phyloP scores from a whole-genome alignment of 805 yeast species.

The Cyberlindnera euphorbiae region DNA sequence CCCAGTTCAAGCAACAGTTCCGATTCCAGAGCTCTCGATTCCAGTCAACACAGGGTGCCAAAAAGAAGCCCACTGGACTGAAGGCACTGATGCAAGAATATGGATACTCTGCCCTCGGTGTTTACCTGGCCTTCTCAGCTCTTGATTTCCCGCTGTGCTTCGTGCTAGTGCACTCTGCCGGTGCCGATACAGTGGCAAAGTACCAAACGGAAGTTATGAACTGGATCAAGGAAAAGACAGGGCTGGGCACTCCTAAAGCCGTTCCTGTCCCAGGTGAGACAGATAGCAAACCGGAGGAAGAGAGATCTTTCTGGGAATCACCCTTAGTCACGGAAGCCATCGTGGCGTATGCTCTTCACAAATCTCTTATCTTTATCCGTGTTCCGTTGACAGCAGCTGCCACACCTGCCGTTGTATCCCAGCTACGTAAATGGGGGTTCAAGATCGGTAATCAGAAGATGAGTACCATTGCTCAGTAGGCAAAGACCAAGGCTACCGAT shows the following conservation, averaged over 20 bases:
- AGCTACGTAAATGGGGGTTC: slow-evolving; percentile 74
- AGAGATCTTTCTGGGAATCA: slow-evolving; percentile 22
- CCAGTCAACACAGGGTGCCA: slow-evolving; percentile 8
- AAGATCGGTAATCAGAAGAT: slow-evolving; percentile 55
- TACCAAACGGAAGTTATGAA: slow-evolving; percentile 59
- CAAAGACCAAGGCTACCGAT: slow-evolving; percentile 28
- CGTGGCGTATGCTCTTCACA: slow-evolving; percentile 91
- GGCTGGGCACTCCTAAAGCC: slow-evolving; percentile 38
- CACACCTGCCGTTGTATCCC: slow-evolving; percentile 71
- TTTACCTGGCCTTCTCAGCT: slow-evolving; percentile 66
- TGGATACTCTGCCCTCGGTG: slow-evolving; percentile 88
- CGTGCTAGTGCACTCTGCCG: slow-evolving; percentile 76
- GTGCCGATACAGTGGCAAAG: slow-evolving; percentile 73
- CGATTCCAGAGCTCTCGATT: slow-evolving; percentile 5
- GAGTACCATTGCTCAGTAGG: slow-evolving; percentile 35
- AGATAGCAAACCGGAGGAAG: slow-evolving; percentile 8
- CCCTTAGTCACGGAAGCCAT: slow-evolving; percentile 77
- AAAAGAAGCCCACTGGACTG: slow-evolving; percentile 27
- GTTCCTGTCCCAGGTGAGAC: slow-evolving; percentile 16
- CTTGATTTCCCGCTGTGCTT: slow-evolving; percentile 84
- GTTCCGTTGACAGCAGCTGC: slow-evolving; percentile 89
- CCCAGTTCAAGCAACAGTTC: slow-evolving; percentile 7
- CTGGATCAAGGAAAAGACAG: slow-evolving; percentile 39
- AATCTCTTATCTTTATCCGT: slow-evolving; percentile 76
- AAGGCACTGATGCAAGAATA: slow-evolving; percentile 75